Conservation (phyloP, 768 basidiomycete genomes). For the Boletus pseudopeckii region DNA sequence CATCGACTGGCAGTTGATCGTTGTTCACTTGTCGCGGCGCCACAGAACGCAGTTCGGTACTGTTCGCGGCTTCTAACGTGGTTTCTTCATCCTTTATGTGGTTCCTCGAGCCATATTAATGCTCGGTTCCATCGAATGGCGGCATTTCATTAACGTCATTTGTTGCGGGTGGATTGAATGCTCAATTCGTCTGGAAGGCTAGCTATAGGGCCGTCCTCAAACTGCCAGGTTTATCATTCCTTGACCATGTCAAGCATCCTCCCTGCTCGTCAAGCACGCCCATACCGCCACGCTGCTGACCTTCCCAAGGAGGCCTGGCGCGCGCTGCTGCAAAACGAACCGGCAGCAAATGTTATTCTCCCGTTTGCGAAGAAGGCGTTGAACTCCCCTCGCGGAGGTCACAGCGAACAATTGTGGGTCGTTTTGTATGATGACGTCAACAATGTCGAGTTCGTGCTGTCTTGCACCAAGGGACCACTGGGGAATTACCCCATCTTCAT, state of each 20-base stretch:
- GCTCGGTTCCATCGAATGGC: neutral
- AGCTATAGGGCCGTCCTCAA: slow-evolving; percentile 6
- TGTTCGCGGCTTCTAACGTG: slow-evolving; percentile 5
- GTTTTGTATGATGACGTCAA: slow-evolving; percentile 19
- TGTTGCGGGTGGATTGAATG: slow-evolving; percentile 17
- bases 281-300: slow-evolving; percentile 4
- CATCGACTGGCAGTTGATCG: neutral
- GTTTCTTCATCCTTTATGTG: neutral
- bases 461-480: neutral
- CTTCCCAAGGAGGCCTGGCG: slow-evolving; percentile 30
- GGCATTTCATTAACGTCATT: neutral
- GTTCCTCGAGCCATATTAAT: neutral
- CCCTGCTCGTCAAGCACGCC: neutral
- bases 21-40: neutral
- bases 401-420: slow-evolving; percentile 31
- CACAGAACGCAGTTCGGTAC: slow-evolving; percentile 2
- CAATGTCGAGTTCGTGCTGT: slow-evolving; percentile 9
- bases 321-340: slow-evolving; percentile 28
- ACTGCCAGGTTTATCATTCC: slow-evolving; percentile 3
- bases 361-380: slow-evolving; percentile 36
- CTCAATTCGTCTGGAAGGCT: neutral
- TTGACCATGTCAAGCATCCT: slow-evolving; percentile 13
- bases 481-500: slow-evolving; percentile 15
- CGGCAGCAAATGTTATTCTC: slow-evolving; percentile 38
- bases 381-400: neutral